Percentiles rank a stretch among this genome's conserved stretches.
Evolutionary conservation across 148 eudicot species (phyloP).

Genomic region (Nyssa sinensis): DNA sequence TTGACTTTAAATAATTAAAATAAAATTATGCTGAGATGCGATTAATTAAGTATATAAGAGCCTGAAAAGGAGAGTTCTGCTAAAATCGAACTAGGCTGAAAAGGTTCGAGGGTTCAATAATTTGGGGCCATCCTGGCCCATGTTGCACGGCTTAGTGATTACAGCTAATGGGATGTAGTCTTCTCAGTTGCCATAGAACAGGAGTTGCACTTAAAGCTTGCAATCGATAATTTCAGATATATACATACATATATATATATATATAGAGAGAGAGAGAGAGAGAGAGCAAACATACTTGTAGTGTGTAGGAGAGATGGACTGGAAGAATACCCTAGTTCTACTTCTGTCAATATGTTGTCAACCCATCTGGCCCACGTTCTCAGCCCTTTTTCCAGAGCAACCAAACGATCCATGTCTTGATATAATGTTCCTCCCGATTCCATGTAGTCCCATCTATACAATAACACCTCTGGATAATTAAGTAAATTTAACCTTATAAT

Average conservation of each 20-base stretch:
- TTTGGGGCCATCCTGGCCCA: not conserved
- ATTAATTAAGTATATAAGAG: no score
- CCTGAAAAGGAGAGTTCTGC: not conserved
- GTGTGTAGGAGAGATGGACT: constrained; percentile 89
- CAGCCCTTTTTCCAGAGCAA: constrained; percentile 67
- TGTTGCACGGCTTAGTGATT: not conserved
- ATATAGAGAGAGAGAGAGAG: constrained; percentile 5
- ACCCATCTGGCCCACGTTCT: constrained; percentile 93
- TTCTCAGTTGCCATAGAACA: not conserved
- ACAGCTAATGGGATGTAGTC: not conserved
- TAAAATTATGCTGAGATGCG: no score
- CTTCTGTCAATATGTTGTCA: constrained; percentile 51
- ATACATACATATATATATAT: not conserved
- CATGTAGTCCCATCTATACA: constrained; percentile 90
- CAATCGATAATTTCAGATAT: not conserved
- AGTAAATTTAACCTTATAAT: not conserved
- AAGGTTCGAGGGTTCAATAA: not conserved
- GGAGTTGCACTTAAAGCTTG: not conserved
- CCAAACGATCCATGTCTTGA: constrained; percentile 73
- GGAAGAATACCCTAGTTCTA: constrained; percentile 67
- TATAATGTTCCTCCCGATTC: constrained; percentile 60
- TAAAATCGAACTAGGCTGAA: not conserved
- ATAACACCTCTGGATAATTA: not conserved
- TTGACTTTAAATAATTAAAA: no score
- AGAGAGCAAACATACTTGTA: constrained; percentile 47